Evolutionary conservation across 805 yeast species (phyloP).

Genomic region (Millerozyma acaciae): DNA sequence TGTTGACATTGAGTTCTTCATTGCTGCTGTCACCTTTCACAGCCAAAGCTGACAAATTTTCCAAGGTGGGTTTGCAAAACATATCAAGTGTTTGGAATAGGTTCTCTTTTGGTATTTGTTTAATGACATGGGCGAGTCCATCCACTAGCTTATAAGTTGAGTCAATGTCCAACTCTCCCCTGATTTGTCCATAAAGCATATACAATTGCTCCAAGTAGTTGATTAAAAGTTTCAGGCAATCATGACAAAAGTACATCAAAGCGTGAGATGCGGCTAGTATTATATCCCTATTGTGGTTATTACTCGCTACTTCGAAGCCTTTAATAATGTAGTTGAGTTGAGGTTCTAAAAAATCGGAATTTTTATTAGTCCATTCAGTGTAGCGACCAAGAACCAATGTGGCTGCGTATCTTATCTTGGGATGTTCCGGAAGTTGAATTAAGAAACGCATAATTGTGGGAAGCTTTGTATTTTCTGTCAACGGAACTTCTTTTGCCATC

Average conservation of each 20-base stretch:
- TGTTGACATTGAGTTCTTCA: conserved; percentile 37
- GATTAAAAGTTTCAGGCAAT: conserved; percentile 67
- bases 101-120: conserved; percentile 52
- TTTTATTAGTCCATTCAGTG: conserved; percentile 89
- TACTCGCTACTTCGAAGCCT: conserved; percentile 49
- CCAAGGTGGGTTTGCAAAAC: conserved; percentile 66
- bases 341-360: conserved; percentile 75
- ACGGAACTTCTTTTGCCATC: conserved; percentile 87
- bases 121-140: conserved; percentile 82
- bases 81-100: conserved; percentile 52
- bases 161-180: conserved; percentile 54
- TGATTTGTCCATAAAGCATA: conserved; percentile 58
- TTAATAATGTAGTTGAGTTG: conserved; percentile 80
- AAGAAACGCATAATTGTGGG: conserved; percentile 74
- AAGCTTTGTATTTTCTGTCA: conserved; percentile 58
- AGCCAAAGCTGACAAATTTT: conserved; percentile 33
- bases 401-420: conserved; percentile 86
- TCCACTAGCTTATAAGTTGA: conserved; percentile 79
- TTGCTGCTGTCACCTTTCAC: conserved; percentile 12
- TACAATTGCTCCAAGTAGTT: conserved; percentile 71
- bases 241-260: conserved; percentile 89
- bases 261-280: conserved; percentile 89
- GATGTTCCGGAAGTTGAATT: conserved; percentile 74
- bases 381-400: conserved; percentile 93
- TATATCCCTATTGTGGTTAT: conserved; percentile 40